These are phyloP conservation scores for Alternaria brassicae DNA, from an alignment of 2,329 filamentous ascomycete species.

Conservation along the genomic window DNA sequence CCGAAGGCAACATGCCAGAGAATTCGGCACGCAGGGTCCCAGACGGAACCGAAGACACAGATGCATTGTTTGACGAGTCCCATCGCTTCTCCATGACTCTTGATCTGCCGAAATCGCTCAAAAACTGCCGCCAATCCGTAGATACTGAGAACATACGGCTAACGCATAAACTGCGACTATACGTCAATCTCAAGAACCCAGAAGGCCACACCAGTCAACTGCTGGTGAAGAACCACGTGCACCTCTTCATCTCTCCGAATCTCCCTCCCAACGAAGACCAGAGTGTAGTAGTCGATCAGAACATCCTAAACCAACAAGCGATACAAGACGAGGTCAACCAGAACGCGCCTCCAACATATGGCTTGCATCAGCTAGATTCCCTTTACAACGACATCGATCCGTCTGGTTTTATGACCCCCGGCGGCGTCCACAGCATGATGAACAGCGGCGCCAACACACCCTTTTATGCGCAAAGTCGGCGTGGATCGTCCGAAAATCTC, in stretches of 20 bases:
- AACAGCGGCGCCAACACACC: conserved; percentile 73
- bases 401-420: conserved; percentile 80
- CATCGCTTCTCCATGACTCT: conserved; percentile 66
- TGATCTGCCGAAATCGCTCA: conserved; percentile 80
- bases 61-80: conserved; percentile 61
- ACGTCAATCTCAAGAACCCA: conserved; percentile 89
- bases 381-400: conserved; percentile 88
- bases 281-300: conserved; percentile 63
- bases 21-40: conserved; percentile 43
- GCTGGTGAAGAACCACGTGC: conserved; percentile 86
- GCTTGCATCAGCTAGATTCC: conserved; percentile 86
- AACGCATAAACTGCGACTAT: conserved; percentile 89
- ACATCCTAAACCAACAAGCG: conserved; percentile 46
- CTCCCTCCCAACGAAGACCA: conserved; percentile 88
- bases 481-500: conserved; percentile 83
- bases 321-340: conserved; percentile 64
- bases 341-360: conserved; percentile 90
- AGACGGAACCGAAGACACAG: conserved; percentile 38
- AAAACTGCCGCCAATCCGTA: conserved; percentile 86
- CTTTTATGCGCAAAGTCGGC: conserved; percentile 72
- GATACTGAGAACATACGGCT: conserved; percentile 90
- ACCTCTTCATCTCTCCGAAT: conserved; percentile 94
- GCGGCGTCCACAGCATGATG: conserved; percentile 63
- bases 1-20: conserved; percentile 47
- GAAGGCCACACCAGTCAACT: conserved; percentile 95